Conservation (phyloP, 2,329 filamentous ascomycete species). For the Verticillium zaregamsianum region DNA sequence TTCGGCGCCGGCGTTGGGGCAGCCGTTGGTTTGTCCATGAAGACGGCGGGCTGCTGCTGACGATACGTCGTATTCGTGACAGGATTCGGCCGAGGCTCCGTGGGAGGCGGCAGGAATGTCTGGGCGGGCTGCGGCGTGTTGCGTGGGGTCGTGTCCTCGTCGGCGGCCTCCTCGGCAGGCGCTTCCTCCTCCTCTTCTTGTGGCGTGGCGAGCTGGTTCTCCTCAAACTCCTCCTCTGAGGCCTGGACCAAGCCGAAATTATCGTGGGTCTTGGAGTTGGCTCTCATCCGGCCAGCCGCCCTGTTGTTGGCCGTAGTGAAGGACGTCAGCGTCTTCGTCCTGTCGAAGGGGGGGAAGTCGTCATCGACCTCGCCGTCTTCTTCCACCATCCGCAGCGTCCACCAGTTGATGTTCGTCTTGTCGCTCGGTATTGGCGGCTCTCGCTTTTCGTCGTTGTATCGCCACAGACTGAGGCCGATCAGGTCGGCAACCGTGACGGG, state of each 20-base stretch:
- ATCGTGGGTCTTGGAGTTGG: constrained; percentile 73
- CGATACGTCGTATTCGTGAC: constrained; percentile 59
- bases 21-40: constrained; percentile 53
- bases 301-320: constrained; percentile 80
- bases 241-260: constrained; percentile 79
- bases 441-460: constrained; percentile 72
- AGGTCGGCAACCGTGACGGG: constrained; percentile 72
- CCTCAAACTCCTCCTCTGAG: constrained; percentile 60
- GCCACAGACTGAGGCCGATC: constrained; percentile 75
- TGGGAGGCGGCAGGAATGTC: constrained; percentile 21
- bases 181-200: constrained; percentile 55
- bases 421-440: constrained; percentile 61
- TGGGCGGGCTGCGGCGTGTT: constrained; percentile 43
- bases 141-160: constrained; percentile 36
- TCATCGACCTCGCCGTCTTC: constrained; percentile 82
- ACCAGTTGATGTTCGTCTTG: constrained; percentile 75
- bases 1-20: constrained; percentile 34
- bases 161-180: constrained; percentile 25
- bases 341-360: constrained; percentile 74
- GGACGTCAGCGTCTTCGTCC: constrained; percentile 68
- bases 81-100: constrained; percentile 48
- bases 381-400: constrained; percentile 79
- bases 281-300: constrained; percentile 52
- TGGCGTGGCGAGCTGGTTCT: constrained; percentile 66
- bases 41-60: constrained; percentile 39